Conservation (phyloP, 73 alveolate genomes). For the Breviolum minutum region DNA sequence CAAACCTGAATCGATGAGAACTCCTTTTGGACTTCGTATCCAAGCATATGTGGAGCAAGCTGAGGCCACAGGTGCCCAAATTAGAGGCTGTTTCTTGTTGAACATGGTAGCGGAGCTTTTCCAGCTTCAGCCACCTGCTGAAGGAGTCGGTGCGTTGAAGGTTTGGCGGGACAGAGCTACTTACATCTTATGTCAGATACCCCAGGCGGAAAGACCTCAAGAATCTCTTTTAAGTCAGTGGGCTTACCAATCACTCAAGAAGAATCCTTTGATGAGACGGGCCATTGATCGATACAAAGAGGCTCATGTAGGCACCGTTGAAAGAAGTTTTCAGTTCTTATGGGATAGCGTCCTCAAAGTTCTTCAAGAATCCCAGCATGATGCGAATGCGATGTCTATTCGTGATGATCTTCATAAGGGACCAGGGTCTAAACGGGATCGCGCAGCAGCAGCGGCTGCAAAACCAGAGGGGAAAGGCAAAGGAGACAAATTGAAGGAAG, state of each 20-base stretch:
- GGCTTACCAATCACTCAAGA: slow-evolving; percentile 2
- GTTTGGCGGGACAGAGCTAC: slow-evolving; percentile 6
- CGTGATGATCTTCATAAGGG: slow-evolving; percentile 31
- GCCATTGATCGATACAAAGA: slow-evolving; percentile 9
- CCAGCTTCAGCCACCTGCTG: background rate
- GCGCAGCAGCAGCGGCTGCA: background rate
- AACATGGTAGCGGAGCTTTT: slow-evolving; percentile 1
- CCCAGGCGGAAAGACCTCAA: background rate
- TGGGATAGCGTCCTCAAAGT: background rate
- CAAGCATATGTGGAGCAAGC: slow-evolving; percentile 3
- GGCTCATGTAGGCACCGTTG: background rate
- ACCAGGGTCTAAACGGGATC: background rate
- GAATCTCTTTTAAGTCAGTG: background rate
- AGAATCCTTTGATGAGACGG: background rate
- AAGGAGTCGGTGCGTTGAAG: background rate
- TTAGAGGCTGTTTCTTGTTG: slow-evolving; percentile 6
- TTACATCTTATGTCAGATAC: background rate
- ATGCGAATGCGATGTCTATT: background rate
- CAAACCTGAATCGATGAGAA: slow-evolving; percentile 4
- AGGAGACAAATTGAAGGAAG: background rate
- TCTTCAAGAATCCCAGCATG: background rate
- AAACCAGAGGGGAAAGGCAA: background rate
- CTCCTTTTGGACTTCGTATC: background rate
- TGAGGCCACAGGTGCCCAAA: background rate
- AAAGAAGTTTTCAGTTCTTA: background rate